Evolutionary conservation across 73 alveolate species (phyloP).

Genomic region (Paramecium pentaurelia): DNA sequence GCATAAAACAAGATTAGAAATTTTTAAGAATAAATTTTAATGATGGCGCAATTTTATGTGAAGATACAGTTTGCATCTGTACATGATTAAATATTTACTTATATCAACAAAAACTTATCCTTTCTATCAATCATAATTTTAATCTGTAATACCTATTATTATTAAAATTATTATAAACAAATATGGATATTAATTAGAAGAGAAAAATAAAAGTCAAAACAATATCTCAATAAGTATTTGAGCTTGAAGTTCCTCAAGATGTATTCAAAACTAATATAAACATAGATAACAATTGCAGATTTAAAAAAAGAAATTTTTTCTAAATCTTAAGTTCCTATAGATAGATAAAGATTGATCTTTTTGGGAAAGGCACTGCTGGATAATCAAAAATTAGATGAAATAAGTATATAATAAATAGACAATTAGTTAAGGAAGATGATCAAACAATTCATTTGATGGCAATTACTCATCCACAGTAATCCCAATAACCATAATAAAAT

Average conservation of each 20-base stretch:
- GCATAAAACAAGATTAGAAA: not conserved
- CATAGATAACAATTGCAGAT: not conserved
- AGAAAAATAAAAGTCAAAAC: constrained; percentile 24
- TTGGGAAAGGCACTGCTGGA: constrained; percentile 6
- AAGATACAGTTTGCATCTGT: not conserved
- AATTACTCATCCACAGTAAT: not conserved
- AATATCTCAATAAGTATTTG: constrained; percentile 13
- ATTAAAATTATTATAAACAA: not conserved
- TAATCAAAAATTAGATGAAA: not conserved
- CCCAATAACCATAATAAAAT: not conserved
- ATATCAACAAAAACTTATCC: not conserved
- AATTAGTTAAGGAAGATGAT: constrained; percentile 24
- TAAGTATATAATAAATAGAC: not conserved
- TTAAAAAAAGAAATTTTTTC: not conserved
- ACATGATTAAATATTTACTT: not conserved
- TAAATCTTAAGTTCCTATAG: not conserved
- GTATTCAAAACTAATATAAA: not conserved
- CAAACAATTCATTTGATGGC: constrained; percentile 37
- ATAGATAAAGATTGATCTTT: constrained; percentile 43
- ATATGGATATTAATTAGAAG: not conserved
- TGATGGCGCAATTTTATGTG: not conserved
- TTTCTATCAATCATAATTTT: not conserved
- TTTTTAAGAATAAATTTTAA: not conserved
- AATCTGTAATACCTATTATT: not conserved
- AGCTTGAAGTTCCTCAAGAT: not conserved